Conservation (phyloP, 768 basidiomycete species). For the Pisolithus orientalis region DNA sequence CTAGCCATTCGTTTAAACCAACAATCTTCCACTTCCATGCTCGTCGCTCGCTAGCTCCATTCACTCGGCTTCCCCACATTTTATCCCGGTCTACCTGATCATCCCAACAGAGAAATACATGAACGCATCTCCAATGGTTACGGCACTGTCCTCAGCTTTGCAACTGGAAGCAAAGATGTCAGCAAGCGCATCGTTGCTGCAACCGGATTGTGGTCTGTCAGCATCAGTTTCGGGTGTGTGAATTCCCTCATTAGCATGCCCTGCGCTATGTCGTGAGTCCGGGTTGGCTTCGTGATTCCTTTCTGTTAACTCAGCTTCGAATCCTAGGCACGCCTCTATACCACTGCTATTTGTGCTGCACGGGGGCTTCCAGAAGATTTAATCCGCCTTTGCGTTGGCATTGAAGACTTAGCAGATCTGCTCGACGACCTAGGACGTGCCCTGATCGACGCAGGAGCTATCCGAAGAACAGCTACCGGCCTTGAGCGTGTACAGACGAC, state of each 20-base stretch:
- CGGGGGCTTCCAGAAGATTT: slow-evolving; percentile 98
- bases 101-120: slow-evolving; percentile 85
- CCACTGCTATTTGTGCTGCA: slow-evolving; percentile 89
- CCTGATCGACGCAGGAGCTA: slow-evolving; percentile 86
- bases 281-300: background rate
- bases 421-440: slow-evolving; percentile 94
- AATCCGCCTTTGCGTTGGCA: slow-evolving; percentile 96
- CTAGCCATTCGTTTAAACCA: slow-evolving; percentile 94
- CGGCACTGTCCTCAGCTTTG: slow-evolving; percentile 92
- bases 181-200: slow-evolving; percentile 92
- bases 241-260: slow-evolving; percentile 99
- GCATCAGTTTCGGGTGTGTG: slow-evolving; percentile 96
- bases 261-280: slow-evolving; percentile 95
- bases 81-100: slow-evolving; percentile 82
- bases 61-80: slow-evolving; percentile 83
- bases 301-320: slow-evolving; percentile 1
- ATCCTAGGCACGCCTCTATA: slow-evolving; percentile 87
- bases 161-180: slow-evolving; percentile 84
- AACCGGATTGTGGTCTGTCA: slow-evolving; percentile 93
- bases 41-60: slow-evolving; percentile 83
- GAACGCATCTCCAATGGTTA: slow-evolving; percentile 84
- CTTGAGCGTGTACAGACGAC: slow-evolving; percentile 41
- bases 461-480: slow-evolving; percentile 44
- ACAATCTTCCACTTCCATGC: slow-evolving; percentile 76
- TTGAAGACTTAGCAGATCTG: slow-evolving; percentile 90